These are phyloP conservation scores for Fremontodendron californicum DNA, from an alignment of 345 rosid species.

Conservation along the genomic window DNA sequence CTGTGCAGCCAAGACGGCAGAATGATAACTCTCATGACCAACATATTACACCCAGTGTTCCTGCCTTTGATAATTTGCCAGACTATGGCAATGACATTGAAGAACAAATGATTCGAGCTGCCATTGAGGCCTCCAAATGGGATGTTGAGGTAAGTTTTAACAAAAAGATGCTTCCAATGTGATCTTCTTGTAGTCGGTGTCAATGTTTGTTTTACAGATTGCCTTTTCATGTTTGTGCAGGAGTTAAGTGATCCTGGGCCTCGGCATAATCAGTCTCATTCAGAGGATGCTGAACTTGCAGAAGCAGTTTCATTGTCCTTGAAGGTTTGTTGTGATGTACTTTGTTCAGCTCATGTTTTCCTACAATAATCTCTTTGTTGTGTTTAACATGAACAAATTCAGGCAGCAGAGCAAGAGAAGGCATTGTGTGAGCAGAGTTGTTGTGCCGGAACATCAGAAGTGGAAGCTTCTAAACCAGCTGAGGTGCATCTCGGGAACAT, in stretches of 20 bases:
- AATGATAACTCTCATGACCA: constrained; percentile 27
- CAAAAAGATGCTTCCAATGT: background rate
- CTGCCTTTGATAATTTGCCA: constrained; percentile 40
- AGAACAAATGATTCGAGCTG: constrained; percentile 97
- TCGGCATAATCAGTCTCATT: background rate
- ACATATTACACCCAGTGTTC: constrained; percentile 37
- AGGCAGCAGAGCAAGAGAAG: constrained; percentile 78
- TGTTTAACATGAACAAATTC: constrained; percentile 30
- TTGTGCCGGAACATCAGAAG: constrained; percentile 42
- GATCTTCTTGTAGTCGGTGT: background rate
- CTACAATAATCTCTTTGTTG: background rate
- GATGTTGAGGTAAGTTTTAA: constrained; percentile 53
- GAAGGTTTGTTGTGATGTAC: constrained; percentile 40
- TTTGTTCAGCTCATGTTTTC: constrained; percentile 7
- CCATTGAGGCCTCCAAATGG: constrained; percentile 91
- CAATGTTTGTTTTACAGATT: constrained; percentile 11
- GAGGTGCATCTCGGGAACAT: constrained; percentile 35
- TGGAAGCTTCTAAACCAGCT: constrained; percentile 36
- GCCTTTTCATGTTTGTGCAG: constrained; percentile 26
- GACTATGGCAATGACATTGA: constrained; percentile 78
- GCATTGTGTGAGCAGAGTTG: constrained; percentile 39
- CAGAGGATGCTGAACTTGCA: constrained; percentile 46
- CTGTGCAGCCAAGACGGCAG: constrained; percentile 20
- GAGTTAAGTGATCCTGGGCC: constrained; percentile 15
- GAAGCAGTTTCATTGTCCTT: constrained; percentile 63